Percentiles rank a stretch among this genome's conserved stretches.
Evolutionary conservation across 2,329 filamentous ascomycete species (phyloP).

Genomic region (Westerdykella ornata): DNA sequence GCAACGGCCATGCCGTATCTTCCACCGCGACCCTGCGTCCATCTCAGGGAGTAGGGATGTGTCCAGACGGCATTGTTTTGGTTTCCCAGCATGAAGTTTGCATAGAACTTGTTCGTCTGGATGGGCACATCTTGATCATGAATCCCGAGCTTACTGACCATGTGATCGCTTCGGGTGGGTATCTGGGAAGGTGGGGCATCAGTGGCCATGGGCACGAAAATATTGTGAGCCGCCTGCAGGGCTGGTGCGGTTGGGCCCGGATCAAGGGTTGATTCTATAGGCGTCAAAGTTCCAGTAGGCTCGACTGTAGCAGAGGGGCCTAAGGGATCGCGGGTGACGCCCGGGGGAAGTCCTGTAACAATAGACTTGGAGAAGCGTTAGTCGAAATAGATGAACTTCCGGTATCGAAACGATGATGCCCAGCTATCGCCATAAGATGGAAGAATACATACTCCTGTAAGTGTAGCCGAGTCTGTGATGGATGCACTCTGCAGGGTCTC

Average conservation of each 20-base stretch:
- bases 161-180: conserved; percentile 35
- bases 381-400: background rate
- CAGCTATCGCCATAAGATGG: background rate
- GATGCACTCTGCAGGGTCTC: conserved; percentile 24
- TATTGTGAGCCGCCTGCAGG: conserved; percentile 16
- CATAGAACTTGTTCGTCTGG: conserved; percentile 65
- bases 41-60: conserved; percentile 52
- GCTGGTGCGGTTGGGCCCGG: conserved; percentile 21
- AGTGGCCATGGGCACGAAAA: conserved; percentile 40
- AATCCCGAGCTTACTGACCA: conserved; percentile 36
- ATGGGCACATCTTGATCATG: conserved; percentile 44
- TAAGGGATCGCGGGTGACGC: conserved; percentile 23
- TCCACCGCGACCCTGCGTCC: conserved; percentile 47
- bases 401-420: background rate
- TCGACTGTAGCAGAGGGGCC: conserved; percentile 14
- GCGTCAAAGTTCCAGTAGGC: conserved; percentile 19
- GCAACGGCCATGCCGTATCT: conserved; percentile 75
- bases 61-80: conserved; percentile 66
- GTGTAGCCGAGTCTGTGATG: conserved; percentile 17
- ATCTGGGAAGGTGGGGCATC: conserved; percentile 38
- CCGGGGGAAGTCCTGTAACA: conserved; percentile 25
- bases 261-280: conserved; percentile 22
- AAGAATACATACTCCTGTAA: conserved; percentile 23
- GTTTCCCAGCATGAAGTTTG: conserved; percentile 71
- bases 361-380: conserved; percentile 20